Conservation (phyloP, 345 rosid genomes). For the Alliaria petiolata region DNA sequence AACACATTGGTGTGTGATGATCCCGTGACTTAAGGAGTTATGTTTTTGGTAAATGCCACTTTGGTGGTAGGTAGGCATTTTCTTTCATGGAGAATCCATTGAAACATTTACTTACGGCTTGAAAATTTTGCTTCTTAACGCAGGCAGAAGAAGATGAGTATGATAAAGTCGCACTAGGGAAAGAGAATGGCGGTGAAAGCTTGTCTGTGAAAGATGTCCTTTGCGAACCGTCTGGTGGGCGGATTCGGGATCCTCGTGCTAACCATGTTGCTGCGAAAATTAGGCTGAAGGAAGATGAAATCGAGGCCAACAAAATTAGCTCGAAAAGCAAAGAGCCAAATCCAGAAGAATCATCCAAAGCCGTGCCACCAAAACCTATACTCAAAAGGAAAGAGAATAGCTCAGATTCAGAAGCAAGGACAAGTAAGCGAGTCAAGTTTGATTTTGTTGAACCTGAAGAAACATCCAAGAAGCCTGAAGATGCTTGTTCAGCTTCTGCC, state of each 20-base stretch:
- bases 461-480: constrained; percentile 23
- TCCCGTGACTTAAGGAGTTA: background rate
- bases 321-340: constrained; percentile 23
- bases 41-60: background rate
- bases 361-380: constrained; percentile 41
- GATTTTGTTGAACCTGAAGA: constrained; percentile 32
- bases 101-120: background rate
- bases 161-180: constrained; percentile 74
- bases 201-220: constrained; percentile 48
- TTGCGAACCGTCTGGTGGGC: constrained; percentile 24
- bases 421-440: constrained; percentile 61
- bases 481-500: constrained; percentile 19
- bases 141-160: constrained; percentile 90
- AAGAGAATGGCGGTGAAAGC: constrained; percentile 45
- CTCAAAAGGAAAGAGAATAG: constrained; percentile 52
- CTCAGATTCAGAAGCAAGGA: constrained; percentile 43
- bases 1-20: background rate
- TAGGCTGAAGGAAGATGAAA: constrained; percentile 75
- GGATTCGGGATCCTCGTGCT: constrained; percentile 62
- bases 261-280: constrained; percentile 61
- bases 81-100: background rate
- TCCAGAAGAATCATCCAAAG: constrained; percentile 8
- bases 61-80: background rate
- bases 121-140: background rate
- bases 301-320: constrained; percentile 40